phyloP scores from a whole-genome alignment of 2,329 filamentous ascomycete genomes.

The Metarhizium album region DNA sequence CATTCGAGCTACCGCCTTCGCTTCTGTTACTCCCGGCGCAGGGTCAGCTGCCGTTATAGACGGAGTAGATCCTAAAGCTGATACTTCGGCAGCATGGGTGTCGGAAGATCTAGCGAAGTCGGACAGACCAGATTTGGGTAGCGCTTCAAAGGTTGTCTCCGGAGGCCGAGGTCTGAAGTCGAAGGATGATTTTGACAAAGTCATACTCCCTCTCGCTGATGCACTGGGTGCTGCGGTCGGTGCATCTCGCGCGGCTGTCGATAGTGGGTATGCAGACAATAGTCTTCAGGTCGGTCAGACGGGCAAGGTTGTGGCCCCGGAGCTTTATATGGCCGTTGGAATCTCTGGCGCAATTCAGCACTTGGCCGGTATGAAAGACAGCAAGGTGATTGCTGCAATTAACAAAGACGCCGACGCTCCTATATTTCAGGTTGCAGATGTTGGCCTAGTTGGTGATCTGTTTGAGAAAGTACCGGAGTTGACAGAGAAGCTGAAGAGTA shows the following conservation, averaged over 20 bases:
- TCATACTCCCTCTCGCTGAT: constrained; percentile 90
- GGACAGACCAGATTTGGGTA: constrained; percentile 84
- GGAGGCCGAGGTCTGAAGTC: constrained; percentile 93
- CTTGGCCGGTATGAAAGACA: constrained; percentile 98
- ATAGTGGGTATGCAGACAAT: constrained; percentile 97
- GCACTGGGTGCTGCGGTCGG: constrained; percentile 90
- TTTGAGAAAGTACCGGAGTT: constrained; percentile 94
- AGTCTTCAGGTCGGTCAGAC: constrained; percentile 97
- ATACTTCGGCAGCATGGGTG: constrained; percentile 73
- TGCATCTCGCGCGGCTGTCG: constrained; percentile 87
- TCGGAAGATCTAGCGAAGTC: constrained; percentile 89
- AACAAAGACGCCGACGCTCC: constrained; percentile 97
- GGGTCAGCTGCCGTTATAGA: constrained; percentile 70
- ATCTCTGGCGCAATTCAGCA: constrained; percentile 98
- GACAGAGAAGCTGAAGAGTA: constrained; percentile 80
- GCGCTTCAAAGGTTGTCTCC: constrained; percentile 82
- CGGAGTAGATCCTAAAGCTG: constrained; percentile 71
- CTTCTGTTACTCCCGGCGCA: constrained; percentile 58
- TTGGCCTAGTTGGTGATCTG: constrained; percentile 87
- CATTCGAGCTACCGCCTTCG: constrained; percentile 85
- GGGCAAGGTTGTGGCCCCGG: constrained; percentile 93
- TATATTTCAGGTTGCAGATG: constrained; percentile 96
- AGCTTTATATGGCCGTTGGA: constrained; percentile 89
- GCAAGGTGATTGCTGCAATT: constrained; percentile 97
- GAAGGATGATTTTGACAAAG: constrained; percentile 89